Evolutionary conservation across 2,329 filamentous ascomycete genomes (phyloP), one percentile per base, ranked within the genome.

Genomic region (Colletotrichum orbiculare): DNA sequence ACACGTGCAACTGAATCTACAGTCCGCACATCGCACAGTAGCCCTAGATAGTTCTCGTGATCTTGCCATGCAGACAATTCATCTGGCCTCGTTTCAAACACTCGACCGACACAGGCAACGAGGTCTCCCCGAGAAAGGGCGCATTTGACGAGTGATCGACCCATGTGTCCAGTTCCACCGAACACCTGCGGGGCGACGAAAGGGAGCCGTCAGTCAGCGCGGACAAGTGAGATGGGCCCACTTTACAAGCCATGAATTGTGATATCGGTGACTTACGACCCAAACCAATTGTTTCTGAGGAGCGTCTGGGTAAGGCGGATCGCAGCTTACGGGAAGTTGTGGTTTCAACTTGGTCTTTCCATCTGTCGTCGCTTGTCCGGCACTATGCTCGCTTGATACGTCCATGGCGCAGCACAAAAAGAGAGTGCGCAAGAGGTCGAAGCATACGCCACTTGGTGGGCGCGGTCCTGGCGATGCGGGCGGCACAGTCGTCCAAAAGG

Each of bases 111-210:
- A 7, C 93, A 93, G 3, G 90, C 89, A 62, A 97, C 95, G 54
- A 90, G 85, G 75, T 99, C 96, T 70, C 91, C 91, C 71, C 93
- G 91, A 13, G 87, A 83, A 25, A 98, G 84, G 13, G 92, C 93
- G 59, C 87, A 89, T 73, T 96, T 95, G 65, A 95, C 92, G 17
- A 98, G 87, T 8, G 92, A 96, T 56, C 93, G 90, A 64, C 96
- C 96, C 85, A 98, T 97, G 73, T 99, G 96, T 60, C 96, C 96
- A n/a, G 94, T 97, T 53, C 93, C 94, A 53, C 96, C 96, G 78
- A 97, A 99, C 59, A 98, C 84, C 93, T 94, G 11, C 37, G 48
- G 49, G 12, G 15, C 12, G 39, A 25, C 33, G 17, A 39, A 34
- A 64, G 55, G 15, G 42, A 47, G 9, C 11, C 50, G 15, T 47